phyloP scores from a whole-genome alignment of 768 basidiomycete genomes.

The Symmetrospora coprosmae region DNA sequence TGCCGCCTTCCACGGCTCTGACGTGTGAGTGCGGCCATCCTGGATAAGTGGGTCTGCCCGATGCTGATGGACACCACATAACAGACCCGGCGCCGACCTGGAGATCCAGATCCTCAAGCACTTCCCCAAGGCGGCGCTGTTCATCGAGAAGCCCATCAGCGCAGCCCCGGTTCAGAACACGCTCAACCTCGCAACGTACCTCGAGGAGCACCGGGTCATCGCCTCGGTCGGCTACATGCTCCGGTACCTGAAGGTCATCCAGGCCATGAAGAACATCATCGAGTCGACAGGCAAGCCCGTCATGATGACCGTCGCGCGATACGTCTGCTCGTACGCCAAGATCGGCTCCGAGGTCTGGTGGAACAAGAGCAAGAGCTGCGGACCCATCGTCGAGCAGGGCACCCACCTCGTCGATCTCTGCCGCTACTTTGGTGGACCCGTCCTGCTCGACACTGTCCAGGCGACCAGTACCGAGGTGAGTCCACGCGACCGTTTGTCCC shows the following conservation, averaged over 20 bases:
- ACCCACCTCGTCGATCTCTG: constrained; percentile 66
- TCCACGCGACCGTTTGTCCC: constrained; percentile 26
- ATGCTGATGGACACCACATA: background rate
- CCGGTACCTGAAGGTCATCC: constrained; percentile 80
- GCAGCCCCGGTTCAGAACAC: constrained; percentile 28
- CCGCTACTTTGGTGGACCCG: constrained; percentile 92
- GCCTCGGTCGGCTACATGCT: constrained; percentile 55
- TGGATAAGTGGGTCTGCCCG: background rate
- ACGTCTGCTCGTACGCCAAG: constrained; percentile 67
- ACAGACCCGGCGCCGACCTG: constrained; percentile 28
- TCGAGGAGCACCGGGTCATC: constrained; percentile 27
- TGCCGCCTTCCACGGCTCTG: constrained; percentile 31
- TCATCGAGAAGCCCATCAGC: constrained; percentile 33
- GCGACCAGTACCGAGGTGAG: constrained; percentile 67
- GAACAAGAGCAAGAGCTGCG: constrained; percentile 61
- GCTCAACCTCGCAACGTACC: constrained; percentile 20
- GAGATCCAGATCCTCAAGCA: constrained; percentile 36
- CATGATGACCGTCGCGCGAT: constrained; percentile 90
- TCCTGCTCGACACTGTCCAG: constrained; percentile 53
- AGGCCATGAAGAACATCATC: constrained; percentile 94
- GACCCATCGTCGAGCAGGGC: constrained; percentile 66
- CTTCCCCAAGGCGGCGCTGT: constrained; percentile 42
- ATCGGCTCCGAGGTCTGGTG: constrained; percentile 69
- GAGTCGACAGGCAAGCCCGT: constrained; percentile 84
- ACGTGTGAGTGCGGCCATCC: background rate